Evolutionary conservation across 2,329 filamentous ascomycete genomes (phyloP), one percentile per base, ranked within the genome.

Genomic region (Fusarium lateritium): DNA sequence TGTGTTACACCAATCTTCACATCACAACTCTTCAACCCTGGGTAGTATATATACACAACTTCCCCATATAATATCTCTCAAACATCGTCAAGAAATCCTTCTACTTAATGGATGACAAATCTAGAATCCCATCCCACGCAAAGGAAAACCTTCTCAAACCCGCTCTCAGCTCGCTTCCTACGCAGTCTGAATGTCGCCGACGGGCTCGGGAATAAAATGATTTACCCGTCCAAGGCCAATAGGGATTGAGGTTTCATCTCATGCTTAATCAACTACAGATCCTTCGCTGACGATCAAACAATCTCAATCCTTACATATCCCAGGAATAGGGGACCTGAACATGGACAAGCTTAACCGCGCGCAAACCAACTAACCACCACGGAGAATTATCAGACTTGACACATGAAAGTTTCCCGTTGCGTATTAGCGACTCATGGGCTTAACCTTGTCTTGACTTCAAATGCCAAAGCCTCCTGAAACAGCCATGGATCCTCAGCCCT

Each of bases 61-160:
- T 22, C 15, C 31, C 40, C n/a, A 19, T 40, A 15, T 15, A 19
- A 50, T 14, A 33, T 43, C 22, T n/a, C 17, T 28, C 7, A 26
- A 54, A 34, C 7, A 44, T 22, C 3, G 31, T 19, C 15, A 62
- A 39, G 31, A 28, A 47, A 59, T 53, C 52, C 60, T 33, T 58
- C 62, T 31, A 34, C 52, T 56, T 24, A 46, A 64, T 31, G 15
- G 15, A 33, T 9, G 38, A 56, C 49, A 47, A 33, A 42, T 56
- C 28, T 43, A 31, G 7, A n/a, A 56, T 63, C 60, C 60, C 55
- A 34, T 63, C 60, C 60, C 55, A 34, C 39, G 6, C 24, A n/a
- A 15, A 31, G 21, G 38, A 33, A 39, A 69, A 61, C 65, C 60
- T 65, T 69, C 65, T 69, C 66, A 69, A 69, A 69, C n/a, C 36